Conservation (phyloP, 441 rosid genomes). For the Gossypium davidsonii region DNA sequence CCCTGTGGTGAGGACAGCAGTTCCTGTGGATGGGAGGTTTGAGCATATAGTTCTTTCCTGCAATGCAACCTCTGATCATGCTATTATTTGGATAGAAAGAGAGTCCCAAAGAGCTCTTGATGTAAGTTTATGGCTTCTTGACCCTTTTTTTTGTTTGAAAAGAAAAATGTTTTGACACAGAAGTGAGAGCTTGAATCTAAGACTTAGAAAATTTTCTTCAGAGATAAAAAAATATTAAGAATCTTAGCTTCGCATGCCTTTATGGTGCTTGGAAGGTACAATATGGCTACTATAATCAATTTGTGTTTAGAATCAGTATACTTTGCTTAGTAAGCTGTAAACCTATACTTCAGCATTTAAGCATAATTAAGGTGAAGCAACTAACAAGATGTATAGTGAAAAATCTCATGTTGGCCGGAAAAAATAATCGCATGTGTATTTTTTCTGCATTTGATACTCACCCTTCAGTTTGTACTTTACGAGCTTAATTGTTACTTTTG, state of each 20-base stretch:
- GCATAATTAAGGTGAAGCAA: not conserved
- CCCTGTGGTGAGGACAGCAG: slow-evolving; percentile 86
- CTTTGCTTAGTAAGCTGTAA: not conserved
- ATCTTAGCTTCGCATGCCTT: not conserved
- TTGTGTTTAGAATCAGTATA: not conserved
- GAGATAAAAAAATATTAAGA: not conserved
- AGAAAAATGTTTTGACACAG: not conserved
- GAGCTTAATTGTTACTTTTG: not conserved
- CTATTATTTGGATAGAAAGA: slow-evolving; percentile 74
- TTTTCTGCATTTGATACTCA: not conserved
- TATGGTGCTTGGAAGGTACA: not conserved
- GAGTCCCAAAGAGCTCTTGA: slow-evolving; percentile 75
- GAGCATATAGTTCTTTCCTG: slow-evolving; percentile 84
- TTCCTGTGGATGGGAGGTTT: slow-evolving; percentile 89
- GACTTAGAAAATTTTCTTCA: not conserved
- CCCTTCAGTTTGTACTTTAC: not conserved
- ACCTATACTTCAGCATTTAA: not conserved
- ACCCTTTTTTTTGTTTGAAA: not conserved
- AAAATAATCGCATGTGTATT: not conserved
- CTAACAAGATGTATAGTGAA: not conserved
- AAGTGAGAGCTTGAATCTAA: not conserved
- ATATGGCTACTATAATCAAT: not conserved
- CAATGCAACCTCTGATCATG: slow-evolving; percentile 83
- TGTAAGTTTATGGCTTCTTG: slow-evolving; percentile 36
- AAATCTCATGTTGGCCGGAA: not conserved